Evolutionary conservation across 345 rosid genomes (phyloP).

Genomic region (Salix dunnii): DNA sequence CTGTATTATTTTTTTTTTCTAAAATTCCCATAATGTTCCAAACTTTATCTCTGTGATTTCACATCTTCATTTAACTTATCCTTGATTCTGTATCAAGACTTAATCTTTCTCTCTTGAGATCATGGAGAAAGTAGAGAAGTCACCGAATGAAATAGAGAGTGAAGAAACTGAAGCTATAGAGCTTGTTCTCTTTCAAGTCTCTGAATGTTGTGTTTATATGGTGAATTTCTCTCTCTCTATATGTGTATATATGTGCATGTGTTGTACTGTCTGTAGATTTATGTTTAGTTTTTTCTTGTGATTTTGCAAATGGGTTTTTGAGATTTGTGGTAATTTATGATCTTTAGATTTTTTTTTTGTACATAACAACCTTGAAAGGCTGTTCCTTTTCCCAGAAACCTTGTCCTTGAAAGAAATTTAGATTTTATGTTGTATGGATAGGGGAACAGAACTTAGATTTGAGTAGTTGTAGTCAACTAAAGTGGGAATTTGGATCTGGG

Average conservation of each 20-base stretch:
- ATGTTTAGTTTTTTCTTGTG: neutral
- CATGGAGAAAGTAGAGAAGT: no score
- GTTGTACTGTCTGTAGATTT: neutral
- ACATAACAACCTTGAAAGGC: neutral
- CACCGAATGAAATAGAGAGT: no score
- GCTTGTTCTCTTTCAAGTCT: constrained; percentile 75
- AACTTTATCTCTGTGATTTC: no score
- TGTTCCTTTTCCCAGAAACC: neutral
- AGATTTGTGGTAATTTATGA: neutral
- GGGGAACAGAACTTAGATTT: constrained; percentile 1
- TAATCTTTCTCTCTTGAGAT: no score
- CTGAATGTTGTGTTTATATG: constrained; percentile 91
- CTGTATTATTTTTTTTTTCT: no score
- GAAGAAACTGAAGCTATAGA: no score
- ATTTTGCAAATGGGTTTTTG: constrained; percentile 1
- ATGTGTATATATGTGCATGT: neutral
- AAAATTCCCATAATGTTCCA: no score
- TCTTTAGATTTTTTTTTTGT: neutral
- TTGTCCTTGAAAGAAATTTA: neutral
- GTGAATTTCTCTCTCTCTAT: constrained; percentile 32
- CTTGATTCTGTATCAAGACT: no score
- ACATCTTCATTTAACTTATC: no score
- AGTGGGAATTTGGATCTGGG: neutral
- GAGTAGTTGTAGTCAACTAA: neutral
- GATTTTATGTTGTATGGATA: neutral